phyloP scores from a whole-genome alignment of 768 basidiomycete species.

The Polyporus arcularius region DNA sequence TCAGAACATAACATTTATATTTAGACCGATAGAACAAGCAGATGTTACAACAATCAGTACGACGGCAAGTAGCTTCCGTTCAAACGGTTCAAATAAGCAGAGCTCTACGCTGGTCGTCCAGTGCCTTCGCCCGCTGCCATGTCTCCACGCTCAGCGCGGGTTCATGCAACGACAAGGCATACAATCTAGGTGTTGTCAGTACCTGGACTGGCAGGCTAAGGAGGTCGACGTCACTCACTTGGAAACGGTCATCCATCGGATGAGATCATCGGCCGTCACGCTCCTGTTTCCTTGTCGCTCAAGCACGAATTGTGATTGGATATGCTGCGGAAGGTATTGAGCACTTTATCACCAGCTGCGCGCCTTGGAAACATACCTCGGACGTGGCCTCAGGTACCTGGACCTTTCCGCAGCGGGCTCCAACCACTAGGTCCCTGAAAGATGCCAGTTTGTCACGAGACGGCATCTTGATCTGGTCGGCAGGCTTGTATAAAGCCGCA shows the following conservation, averaged over 20 bases:
- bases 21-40: neutral
- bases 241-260: slow-evolving; percentile 67
- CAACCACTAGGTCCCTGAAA: slow-evolving; percentile 61
- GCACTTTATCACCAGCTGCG: neutral
- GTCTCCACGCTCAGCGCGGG: slow-evolving; percentile 53
- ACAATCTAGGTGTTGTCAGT: slow-evolving; percentile 43
- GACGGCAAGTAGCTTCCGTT: no score
- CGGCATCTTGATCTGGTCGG: slow-evolving; percentile 47
- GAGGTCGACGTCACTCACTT: slow-evolving; percentile 46
- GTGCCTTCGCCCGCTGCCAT: slow-evolving; percentile 66
- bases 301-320: slow-evolving; percentile 73
- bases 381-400: slow-evolving; percentile 55
- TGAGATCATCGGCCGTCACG: slow-evolving; percentile 60
- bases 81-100: neutral
- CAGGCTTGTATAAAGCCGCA: slow-evolving; percentile 50
- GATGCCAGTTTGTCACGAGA: slow-evolving; percentile 45
- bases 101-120: slow-evolving; percentile 51
- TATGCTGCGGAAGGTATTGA: slow-evolving; percentile 45
- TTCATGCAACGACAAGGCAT: slow-evolving; percentile 63
- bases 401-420: slow-evolving; percentile 61
- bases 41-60: neutral
- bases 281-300: slow-evolving; percentile 40
- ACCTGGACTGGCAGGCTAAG: slow-evolving; percentile 4
- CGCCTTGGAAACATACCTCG: slow-evolving; percentile 37
- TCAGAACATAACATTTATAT: neutral